Evolutionary conservation across 1,284 basidiomycete species (phyloP).

Genomic region (Fomitopsis palustris): DNA sequence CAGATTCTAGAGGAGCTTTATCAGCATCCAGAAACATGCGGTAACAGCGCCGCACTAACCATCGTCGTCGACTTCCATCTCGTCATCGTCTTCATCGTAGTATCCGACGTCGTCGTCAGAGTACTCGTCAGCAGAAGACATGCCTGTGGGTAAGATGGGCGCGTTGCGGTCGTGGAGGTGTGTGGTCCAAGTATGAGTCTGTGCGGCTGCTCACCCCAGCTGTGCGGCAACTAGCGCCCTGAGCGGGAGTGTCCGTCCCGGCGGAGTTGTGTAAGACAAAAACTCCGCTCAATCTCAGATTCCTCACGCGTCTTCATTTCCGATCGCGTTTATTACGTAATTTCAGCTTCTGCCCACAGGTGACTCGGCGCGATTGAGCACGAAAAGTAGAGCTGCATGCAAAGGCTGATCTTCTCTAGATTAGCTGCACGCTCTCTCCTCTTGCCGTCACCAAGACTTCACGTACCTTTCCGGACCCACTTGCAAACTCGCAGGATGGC

Average conservation of each 20-base stretch:
- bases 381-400: conserved; percentile 25
- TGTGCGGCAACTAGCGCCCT: neutral
- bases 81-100: conserved; percentile 65
- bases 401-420: conserved; percentile 25
- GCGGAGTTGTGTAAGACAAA: neutral
- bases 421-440: conserved; percentile 16
- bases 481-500: conserved; percentile 41
- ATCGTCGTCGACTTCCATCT: conserved; percentile 57
- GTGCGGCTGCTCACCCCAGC: neutral
- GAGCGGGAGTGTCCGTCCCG: neutral
- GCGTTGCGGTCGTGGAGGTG: neutral
- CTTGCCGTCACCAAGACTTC: neutral
- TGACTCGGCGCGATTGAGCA: conserved; percentile 6
- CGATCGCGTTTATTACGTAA: conserved; percentile 4
- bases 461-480: no score
- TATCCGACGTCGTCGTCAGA: conserved; percentile 67
- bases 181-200: neutral
- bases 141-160: conserved; percentile 21
- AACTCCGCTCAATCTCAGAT: neutral
- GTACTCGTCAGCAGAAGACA: conserved; percentile 74
- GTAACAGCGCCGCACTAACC: conserved; percentile 3
- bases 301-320: neutral
- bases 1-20: conserved; percentile 33
- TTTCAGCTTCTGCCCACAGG: neutral
- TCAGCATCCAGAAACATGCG: conserved; percentile 12